Conservation (phyloP, 2,329 filamentous ascomycete genomes). For the Fusarium papillatum region DNA sequence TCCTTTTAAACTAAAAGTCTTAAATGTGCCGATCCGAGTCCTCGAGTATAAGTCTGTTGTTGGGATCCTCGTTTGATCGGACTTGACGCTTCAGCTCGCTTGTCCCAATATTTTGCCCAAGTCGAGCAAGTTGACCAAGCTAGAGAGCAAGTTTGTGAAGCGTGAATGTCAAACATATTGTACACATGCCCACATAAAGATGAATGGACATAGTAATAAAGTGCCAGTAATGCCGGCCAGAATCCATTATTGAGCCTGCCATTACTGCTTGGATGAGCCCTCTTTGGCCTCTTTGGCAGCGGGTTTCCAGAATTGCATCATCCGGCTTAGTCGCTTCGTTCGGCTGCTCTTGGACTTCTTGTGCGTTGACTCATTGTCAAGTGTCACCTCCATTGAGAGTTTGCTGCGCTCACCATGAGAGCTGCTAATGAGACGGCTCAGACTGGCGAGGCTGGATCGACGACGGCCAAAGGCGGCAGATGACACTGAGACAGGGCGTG, state of each 20-base stretch:
- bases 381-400: conserved; percentile 75
- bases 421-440: conserved; percentile 82
- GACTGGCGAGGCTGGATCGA: conserved; percentile 81
- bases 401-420: conserved; percentile 83
- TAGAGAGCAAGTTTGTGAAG: conserved; percentile 15
- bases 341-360: conserved; percentile 73
- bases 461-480: conserved; percentile 76
- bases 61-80: conserved; percentile 15
- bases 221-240: conserved; percentile 26
- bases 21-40: conserved; percentile 26
- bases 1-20: conserved; percentile 35
- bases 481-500: conserved; percentile 73
- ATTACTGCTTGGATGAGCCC: conserved; percentile 46
- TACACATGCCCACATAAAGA: conserved; percentile 56
- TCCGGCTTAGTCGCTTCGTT: conserved; percentile 77
- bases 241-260: conserved; percentile 13
- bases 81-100: conserved; percentile 11
- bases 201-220: conserved; percentile 44
- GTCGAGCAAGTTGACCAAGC: conserved; percentile 13
- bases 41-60: conserved; percentile 21
- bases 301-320: conserved; percentile 85
- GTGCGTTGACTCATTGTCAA: conserved; percentile 65
- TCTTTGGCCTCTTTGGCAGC: conserved; percentile 62
- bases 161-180: conserved; percentile 45
- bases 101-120: conserved; percentile 2